phyloP scores from a whole-genome alignment of 2,329 filamentous ascomycete genomes.

The Paramyrothecium roridum region DNA sequence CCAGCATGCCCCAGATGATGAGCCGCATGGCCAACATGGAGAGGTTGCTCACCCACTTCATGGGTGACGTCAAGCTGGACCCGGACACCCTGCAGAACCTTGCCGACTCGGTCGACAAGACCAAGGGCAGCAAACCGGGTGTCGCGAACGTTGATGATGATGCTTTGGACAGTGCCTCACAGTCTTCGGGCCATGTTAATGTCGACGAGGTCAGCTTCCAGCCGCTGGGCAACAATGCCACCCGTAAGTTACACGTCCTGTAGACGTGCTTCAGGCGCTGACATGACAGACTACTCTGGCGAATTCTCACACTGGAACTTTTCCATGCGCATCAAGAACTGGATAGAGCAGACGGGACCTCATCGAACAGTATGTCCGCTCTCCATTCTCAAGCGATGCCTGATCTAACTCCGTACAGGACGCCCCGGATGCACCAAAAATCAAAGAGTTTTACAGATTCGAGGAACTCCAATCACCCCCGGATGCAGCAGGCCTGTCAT shows the following conservation, averaged over 20 bases:
- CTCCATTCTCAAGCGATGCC: not conserved
- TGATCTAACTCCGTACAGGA: slow-evolving; percentile 14
- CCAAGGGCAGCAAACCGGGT: slow-evolving; percentile 9
- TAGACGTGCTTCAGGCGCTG: not conserved
- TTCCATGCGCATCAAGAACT: slow-evolving; percentile 47
- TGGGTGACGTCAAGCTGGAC: slow-evolving; percentile 33
- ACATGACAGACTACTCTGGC: slow-evolving; percentile 42
- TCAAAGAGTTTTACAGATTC: slow-evolving; percentile 41
- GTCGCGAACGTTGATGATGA: slow-evolving; percentile 15
- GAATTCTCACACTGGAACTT: slow-evolving; percentile 54
- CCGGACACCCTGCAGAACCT: slow-evolving; percentile 31
- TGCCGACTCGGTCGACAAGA: slow-evolving; percentile 37
- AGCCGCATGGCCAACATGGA: slow-evolving; percentile 35
- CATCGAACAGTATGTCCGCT: slow-evolving; percentile 19
- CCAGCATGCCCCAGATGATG: slow-evolving; percentile 17
- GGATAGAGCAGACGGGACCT: slow-evolving; percentile 38
- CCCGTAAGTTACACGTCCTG: slow-evolving; percentile 25
- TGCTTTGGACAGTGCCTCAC: slow-evolving; percentile 13
- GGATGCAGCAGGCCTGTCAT: slow-evolving; percentile 32
- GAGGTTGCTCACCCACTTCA: slow-evolving; percentile 42
- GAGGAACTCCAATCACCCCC: slow-evolving; percentile 41
- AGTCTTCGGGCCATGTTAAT: slow-evolving; percentile 18
- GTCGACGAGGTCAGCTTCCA: slow-evolving; percentile 36
- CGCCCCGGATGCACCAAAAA: slow-evolving; percentile 21
- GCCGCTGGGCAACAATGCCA: slow-evolving; percentile 36